These are phyloP conservation scores for Gossypium lobatum DNA, from an alignment of 441 rosid species.

Conservation along the genomic window DNA sequence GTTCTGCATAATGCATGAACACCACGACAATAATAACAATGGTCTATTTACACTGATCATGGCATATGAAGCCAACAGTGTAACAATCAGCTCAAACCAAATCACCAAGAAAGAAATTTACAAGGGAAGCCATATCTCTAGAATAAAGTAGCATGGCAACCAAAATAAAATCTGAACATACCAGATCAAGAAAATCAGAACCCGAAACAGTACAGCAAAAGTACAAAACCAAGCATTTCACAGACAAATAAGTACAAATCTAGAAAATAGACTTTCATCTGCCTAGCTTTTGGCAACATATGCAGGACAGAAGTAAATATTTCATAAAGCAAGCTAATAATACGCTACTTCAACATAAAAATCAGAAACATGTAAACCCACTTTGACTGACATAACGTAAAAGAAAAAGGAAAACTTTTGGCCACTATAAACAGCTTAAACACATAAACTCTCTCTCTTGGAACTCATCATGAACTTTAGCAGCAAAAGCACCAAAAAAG, in stretches of 20 bases:
- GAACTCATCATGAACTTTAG: not conserved
- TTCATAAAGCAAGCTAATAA: not conserved
- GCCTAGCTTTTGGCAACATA: not conserved
- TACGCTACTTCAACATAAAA: not conserved
- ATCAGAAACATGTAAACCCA: not conserved
- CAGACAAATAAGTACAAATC: no score
- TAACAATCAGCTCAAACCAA: not conserved
- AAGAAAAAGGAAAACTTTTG: not conserved
- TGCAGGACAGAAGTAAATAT: not conserved
- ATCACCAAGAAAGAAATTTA: not conserved
- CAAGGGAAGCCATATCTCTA: not conserved
- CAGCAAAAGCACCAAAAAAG: not conserved
- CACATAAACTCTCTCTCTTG: not conserved
- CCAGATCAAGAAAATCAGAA: not conserved
- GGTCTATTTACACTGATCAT: not conserved
- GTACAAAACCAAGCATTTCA: not conserved
- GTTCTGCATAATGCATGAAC: not conserved
- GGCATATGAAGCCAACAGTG: not conserved
- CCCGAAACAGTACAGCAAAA: not conserved
- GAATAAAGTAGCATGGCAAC: not conserved
- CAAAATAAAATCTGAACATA: not conserved
- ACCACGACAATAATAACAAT: not conserved
- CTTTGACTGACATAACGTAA: not conserved
- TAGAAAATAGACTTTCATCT: no score
- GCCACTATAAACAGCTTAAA: not conserved